These are phyloP conservation scores for Asparagopsis taxiformis DNA, from an alignment of 31 red algal species.

Conservation along the genomic window DNA sequence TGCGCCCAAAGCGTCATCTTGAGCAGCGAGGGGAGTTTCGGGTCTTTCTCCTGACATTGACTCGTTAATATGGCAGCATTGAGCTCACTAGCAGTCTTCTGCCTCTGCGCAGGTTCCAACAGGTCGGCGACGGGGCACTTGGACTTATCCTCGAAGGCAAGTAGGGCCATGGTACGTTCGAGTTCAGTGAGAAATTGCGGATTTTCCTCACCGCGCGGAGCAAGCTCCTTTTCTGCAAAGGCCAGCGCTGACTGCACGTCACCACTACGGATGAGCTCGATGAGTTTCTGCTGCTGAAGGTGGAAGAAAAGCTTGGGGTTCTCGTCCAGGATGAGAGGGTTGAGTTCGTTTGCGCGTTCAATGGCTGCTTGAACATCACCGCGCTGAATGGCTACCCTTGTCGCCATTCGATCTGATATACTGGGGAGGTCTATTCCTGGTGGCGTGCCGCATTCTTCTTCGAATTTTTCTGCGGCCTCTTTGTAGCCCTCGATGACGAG, in stretches of 20 bases:
- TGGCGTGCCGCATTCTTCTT: constrained; percentile 69
- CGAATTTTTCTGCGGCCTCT: constrained; percentile 86
- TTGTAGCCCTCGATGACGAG: constrained; percentile 96
- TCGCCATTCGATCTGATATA: constrained; percentile 83
- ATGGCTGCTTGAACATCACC: constrained; percentile 81
- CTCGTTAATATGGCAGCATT: constrained; percentile 92
- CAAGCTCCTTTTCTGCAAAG: constrained; percentile 87
- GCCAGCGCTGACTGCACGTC: constrained; percentile 61
- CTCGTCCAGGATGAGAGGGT: constrained; percentile 72
- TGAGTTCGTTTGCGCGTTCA: constrained; percentile 69
- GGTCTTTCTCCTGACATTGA: constrained; percentile 86
- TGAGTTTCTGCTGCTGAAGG: constrained; percentile 88
- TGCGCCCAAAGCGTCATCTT: constrained; percentile 78
- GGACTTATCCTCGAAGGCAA: constrained; percentile 84
- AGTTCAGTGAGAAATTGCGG: constrained; percentile 83
- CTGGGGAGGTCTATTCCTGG: constrained; percentile 82
- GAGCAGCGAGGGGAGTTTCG: constrained; percentile 75
- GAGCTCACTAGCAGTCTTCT: constrained; percentile 85
- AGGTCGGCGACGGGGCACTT: constrained; percentile 65
- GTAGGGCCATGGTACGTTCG: constrained; percentile 81
- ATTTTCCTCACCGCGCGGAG: constrained; percentile 73
- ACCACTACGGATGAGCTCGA: constrained; percentile 84
- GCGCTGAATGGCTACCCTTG: constrained; percentile 74
- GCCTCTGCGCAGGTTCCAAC: constrained; percentile 65
- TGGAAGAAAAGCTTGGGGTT: constrained; percentile 73